Conservation (phyloP, 768 basidiomycete species). For the Cantharellus cinnabarinus region DNA sequence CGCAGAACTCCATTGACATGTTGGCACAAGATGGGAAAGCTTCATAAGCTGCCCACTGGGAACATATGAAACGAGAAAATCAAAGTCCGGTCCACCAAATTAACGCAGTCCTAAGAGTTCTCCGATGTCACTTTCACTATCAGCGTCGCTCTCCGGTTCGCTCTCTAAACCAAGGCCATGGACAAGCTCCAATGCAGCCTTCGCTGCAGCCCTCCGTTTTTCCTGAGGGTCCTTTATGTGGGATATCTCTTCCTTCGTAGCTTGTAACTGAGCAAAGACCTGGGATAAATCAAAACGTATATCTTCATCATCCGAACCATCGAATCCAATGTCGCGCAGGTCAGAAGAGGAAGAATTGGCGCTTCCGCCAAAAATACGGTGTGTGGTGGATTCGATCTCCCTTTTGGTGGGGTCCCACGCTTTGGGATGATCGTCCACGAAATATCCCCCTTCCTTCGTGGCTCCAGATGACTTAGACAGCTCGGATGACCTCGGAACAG, state of each 20-base stretch:
- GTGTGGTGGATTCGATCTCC: constrained; percentile 17
- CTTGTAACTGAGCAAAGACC: constrained; percentile 40
- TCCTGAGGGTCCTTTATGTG: constrained; percentile 42
- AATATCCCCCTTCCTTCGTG: background rate
- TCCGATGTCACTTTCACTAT: background rate
- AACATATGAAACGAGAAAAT: too few relatives aligned
- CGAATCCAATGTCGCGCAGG: constrained; percentile 3
- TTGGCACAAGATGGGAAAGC: too few relatives aligned
- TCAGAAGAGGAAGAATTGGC: background rate
- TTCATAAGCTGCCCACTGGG: too few relatives aligned
- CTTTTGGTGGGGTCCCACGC: constrained; percentile 12
- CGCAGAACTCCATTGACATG: too few relatives aligned
- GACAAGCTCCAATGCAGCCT: constrained; percentile 50
- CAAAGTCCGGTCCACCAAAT: too few relatives aligned
- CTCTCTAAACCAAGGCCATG: constrained; percentile 30
- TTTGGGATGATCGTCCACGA: constrained; percentile 3
- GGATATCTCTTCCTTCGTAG: constrained; percentile 56
- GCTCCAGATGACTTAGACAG: background rate
- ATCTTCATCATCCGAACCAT: constrained; percentile 7
- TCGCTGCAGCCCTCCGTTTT: constrained; percentile 45
- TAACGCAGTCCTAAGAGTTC: background rate
- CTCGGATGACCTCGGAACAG: constrained; percentile 17
- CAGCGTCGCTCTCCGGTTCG: background rate
- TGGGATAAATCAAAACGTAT: constrained; percentile 37
- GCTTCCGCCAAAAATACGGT: constrained; percentile 13